Conservation (phyloP, 1,139 yeast species). For the Pichia terricola region DNA sequence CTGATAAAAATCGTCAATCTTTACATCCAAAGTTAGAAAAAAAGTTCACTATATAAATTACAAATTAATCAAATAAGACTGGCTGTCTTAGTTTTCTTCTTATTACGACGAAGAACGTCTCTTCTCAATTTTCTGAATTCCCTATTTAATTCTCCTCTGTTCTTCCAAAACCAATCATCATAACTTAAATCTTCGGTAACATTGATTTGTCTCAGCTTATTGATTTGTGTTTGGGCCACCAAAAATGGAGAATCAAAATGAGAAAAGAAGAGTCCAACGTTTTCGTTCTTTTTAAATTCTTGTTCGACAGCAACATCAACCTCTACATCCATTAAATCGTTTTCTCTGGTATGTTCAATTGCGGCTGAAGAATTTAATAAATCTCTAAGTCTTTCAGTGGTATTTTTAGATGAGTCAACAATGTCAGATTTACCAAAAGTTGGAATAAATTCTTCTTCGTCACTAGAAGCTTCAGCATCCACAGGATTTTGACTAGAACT, state of each 20-base stretch:
- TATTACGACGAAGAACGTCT: slow-evolving; percentile 54
- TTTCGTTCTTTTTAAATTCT: slow-evolving; percentile 14
- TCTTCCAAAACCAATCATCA: slow-evolving; percentile 74
- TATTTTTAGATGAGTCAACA: slow-evolving; percentile 51
- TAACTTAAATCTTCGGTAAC: slow-evolving; percentile 43
- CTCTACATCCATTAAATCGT: not conserved
- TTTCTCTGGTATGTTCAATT: slow-evolving; percentile 1
- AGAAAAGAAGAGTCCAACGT: slow-evolving; percentile 66
- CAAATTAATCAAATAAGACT: slow-evolving; percentile 1
- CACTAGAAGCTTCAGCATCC: slow-evolving; percentile 3
- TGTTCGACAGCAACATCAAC: too few species aligned
- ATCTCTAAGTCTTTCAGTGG: slow-evolving; percentile 52
- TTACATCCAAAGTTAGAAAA: too few species aligned
- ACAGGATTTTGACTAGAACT: not conserved
- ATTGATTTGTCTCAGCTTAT: slow-evolving; percentile 38
- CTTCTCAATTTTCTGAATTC: slow-evolving; percentile 68
- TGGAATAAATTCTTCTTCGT: slow-evolving; percentile 18
- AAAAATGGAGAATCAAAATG: slow-evolving; percentile 82
- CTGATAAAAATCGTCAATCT: too few species aligned
- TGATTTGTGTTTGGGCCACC: slow-evolving; percentile 71
- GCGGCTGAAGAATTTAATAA: slow-evolving; percentile 37
- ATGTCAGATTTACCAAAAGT: slow-evolving; percentile 19
- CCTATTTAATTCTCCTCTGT: slow-evolving; percentile 71
- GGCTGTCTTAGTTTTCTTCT: slow-evolving; percentile 7
- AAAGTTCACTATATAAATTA: not conserved